A percentile compares a stretch with the other conserved stretches of the same genome.
Conservation (phyloP, 192 early-diverging fungal genomes). For the Haplosporangium gracile region DNA sequence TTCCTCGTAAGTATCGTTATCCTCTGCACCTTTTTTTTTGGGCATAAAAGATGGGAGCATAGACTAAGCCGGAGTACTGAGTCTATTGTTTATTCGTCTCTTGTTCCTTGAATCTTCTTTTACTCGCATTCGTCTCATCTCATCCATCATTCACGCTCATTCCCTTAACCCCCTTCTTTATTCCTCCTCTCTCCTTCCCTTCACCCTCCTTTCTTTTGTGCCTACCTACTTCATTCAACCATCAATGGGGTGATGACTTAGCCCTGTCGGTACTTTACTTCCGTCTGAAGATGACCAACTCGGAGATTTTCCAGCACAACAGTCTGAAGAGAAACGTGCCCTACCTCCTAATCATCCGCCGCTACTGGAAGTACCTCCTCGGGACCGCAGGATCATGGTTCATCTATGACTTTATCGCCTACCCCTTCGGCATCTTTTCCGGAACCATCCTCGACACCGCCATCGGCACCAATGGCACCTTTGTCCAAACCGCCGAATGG, state of each 20-base stretch:
- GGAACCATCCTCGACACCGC: conserved; percentile 10
- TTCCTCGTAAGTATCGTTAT: conserved; percentile 20
- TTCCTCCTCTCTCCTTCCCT: background rate
- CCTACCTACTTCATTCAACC: background rate
- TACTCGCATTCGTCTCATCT: no score
- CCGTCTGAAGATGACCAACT: conserved; percentile 64
- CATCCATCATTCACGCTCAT: background rate
- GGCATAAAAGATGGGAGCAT: background rate
- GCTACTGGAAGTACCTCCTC: conserved; percentile 62
- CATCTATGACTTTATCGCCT: conserved; percentile 30
- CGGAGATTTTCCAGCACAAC: conserved; percentile 55
- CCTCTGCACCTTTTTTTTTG: background rate
- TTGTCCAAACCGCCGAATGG: conserved; percentile 59
- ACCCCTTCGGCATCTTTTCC: conserved; percentile 19
- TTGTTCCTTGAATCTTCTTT: no score
- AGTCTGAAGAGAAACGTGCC: conserved; percentile 60
- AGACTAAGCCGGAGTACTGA: no score
- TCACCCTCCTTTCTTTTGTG: background rate
- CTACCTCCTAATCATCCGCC: conserved; percentile 58
- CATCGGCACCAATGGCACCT: conserved; percentile 22
- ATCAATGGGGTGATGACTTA: background rate
- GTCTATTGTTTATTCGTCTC: no score
- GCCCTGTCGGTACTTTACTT: conserved; percentile 56
- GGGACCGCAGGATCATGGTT: conserved; percentile 47
- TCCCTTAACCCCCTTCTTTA: background rate